Base-by-base conservation (phyloP, 2,329 filamentous ascomycete species). In the Penicillium freii region DNA sequence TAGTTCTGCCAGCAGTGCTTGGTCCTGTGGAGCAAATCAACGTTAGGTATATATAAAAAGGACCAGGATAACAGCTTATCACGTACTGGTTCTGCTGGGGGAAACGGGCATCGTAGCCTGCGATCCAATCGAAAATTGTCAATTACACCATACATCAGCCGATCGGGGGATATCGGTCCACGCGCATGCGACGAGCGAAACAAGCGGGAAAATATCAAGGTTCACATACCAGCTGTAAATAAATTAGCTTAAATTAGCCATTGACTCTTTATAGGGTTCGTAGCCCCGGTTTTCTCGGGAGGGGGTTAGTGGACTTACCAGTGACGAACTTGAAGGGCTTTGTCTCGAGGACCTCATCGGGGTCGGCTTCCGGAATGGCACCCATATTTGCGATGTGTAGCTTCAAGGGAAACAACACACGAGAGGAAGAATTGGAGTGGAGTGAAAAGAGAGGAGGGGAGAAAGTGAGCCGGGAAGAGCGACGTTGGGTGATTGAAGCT, bases 1-100 rank as follows among this genome's bases (percentile, higher is more conserved):
- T 99, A 99, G 87, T 99, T 99, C 80, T 99, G 95, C 94, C 94
- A 99, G 91, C 94, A 99, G 87, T 99, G 92, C 89, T 97, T 97
- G 81, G 92, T 87, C 79, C 80, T 82, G 55, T 15, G 33, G 15
- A 56, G 52, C 9, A 33, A 45, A 33, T 48, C 29, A 15, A 36
- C 4, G 58, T 71, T 64, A 66, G 57, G 43, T 51, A 23, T 25
- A 44, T 9, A 23, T 4, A 7, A 27, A 36, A 9, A 33, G 11
- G 17, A 7, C 33, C n/a, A 7, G 29, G 19, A 15, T 42, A 46
- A 25, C 29, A 45, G 31, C n/a, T 38, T 29, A 36, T 50, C 49
- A 67, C 78, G 60, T 76, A 81, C 79, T 81, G 79, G 71, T 99
- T 99, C 84, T 87, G 83, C 85, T 99, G 96, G 75, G 94, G 94